Conservation (phyloP, 179 eudicot genomes). For the Patellifolia procumbens region DNA sequence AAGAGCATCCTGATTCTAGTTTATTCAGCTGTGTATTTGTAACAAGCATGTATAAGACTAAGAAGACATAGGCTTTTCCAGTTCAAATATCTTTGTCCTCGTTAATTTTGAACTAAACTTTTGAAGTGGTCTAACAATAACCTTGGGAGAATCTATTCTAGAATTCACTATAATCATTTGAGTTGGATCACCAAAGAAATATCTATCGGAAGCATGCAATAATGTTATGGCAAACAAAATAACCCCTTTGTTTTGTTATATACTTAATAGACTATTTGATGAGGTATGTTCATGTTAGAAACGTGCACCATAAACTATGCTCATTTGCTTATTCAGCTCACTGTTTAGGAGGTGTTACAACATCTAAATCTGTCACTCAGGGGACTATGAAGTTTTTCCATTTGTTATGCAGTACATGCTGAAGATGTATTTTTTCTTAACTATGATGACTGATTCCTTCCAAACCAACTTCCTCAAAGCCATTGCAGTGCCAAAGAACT, state of each 20-base stretch:
- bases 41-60: neutral
- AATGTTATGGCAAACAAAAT: neutral
- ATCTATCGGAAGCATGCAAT: neutral
- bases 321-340: no score
- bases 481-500: slow-evolving; percentile 47
- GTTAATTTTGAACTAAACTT: neutral
- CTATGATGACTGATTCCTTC: neutral
- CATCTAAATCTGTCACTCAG: neutral
- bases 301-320: neutral
- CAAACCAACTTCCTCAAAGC: neutral
- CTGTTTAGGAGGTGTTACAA: neutral
- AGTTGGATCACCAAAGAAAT: neutral
- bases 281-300: neutral
- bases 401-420: neutral
- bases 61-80: neutral
- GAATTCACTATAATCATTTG: neutral
- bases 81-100: neutral
- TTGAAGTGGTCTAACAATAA: neutral
- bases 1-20: no score
- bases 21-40: neutral
- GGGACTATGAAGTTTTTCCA: neutral
- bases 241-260: neutral
- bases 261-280: neutral
- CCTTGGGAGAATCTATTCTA: neutral
- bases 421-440: neutral